Evolutionary conservation across 2,329 filamentous ascomycete genomes (phyloP).

Genomic region (Harringtonia lauricola): DNA sequence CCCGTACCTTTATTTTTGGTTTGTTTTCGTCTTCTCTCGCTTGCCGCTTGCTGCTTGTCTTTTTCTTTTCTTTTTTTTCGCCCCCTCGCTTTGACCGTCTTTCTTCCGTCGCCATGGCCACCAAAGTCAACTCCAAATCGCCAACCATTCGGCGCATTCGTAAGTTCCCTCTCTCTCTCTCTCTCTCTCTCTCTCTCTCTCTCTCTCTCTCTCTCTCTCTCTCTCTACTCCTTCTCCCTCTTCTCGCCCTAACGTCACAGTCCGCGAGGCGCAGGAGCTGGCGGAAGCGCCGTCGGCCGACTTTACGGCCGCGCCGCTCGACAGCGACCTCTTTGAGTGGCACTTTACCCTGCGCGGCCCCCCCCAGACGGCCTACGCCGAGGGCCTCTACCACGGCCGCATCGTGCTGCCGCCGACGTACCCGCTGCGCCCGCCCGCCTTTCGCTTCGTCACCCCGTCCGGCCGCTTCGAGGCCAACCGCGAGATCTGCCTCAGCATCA

Average conservation of each 20-base stretch:
- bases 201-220: neutral
- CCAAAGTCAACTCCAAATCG: conserved; percentile 60
- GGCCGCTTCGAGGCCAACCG: conserved; percentile 93
- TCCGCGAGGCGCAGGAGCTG: conserved; percentile 86
- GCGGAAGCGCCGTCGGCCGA: conserved; percentile 69
- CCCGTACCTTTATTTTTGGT: too few species aligned
- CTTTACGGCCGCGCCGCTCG: conserved; percentile 75
- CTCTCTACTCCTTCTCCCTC: neutral
- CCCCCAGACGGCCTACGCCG: conserved; percentile 65
- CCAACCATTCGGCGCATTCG: conserved; percentile 78
- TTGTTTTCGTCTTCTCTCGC: neutral
- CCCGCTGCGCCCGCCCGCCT: conserved; percentile 84
- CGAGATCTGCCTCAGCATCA: conserved; percentile 92
- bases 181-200: neutral
- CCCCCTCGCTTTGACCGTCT: neutral
- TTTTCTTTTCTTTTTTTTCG: neutral
- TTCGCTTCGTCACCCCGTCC: conserved; percentile 86
- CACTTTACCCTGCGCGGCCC: conserved; percentile 95
- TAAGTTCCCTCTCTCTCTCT: conserved; percentile 26
- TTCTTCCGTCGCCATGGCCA: conserved; percentile 24
- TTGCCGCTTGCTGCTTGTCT: too few species aligned
- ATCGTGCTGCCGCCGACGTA: conserved; percentile 86
- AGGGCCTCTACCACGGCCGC: conserved; percentile 88
- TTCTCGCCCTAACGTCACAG: conserved; percentile 29
- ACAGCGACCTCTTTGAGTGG: conserved; percentile 93